Evolutionary conservation across 106 monocot genomes (phyloP).

Genomic region (Chionographis japonica): DNA sequence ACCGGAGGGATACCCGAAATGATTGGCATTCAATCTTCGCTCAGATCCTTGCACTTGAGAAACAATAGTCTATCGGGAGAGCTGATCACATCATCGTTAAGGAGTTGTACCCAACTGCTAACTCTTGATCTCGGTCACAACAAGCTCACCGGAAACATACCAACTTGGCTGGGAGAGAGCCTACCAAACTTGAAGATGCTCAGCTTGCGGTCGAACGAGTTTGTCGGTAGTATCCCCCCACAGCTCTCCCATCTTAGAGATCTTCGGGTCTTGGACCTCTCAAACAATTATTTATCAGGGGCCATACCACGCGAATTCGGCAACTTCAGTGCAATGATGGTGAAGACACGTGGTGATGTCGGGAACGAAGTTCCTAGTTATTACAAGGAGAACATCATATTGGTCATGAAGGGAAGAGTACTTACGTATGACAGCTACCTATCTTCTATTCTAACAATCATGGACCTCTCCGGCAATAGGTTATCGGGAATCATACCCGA

Average conservation of each 20-base stretch:
- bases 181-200: constrained; percentile 12
- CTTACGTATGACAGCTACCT: neutral
- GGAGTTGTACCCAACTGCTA: neutral
- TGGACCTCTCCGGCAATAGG: constrained; percentile 16
- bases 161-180: constrained; percentile 14
- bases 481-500: constrained; percentile 9
- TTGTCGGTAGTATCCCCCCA: constrained; percentile 16
- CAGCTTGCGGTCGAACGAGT: constrained; percentile 9
- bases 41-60: constrained; percentile 10
- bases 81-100: constrained; percentile 2
- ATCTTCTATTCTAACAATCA: neutral
- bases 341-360: no score
- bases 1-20: neutral
- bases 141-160: constrained; percentile 25
- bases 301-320: constrained; percentile 2
- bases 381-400: neutral
- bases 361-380: neutral
- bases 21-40: neutral
- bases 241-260: neutral
- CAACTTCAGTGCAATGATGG: constrained; percentile 3
- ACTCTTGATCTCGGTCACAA: constrained; percentile 30
- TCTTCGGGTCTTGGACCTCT: constrained; percentile 24
- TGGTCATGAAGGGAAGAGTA: constrained; percentile 7
- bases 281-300: constrained; percentile 18
- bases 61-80: constrained; percentile 8